A percentile compares a stretch with the other conserved stretches of the same genome.
These are phyloP conservation scores for Juncus effusus DNA, from an alignment of 176 grass and related monocot genomes.

Conservation along the genomic window DNA sequence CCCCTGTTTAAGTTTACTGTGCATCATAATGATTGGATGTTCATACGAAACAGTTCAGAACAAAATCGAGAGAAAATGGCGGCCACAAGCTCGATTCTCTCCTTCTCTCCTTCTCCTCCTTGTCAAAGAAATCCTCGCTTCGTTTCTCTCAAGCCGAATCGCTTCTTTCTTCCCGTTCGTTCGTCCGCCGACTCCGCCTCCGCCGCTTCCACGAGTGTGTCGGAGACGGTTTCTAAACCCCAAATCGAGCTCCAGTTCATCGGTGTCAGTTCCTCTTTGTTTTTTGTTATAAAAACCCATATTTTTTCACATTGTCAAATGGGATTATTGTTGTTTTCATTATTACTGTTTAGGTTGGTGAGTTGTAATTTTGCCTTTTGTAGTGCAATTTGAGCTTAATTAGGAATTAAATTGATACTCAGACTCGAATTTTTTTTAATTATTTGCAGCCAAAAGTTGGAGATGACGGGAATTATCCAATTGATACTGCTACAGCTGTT, in stretches of 20 bases:
- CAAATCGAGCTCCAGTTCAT: constrained; percentile 82
- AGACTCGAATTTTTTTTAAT: not conserved
- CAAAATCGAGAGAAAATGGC: constrained; percentile 42
- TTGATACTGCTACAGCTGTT: constrained; percentile 43
- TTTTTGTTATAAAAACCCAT: not conserved
- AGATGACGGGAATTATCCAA: constrained; percentile 53
- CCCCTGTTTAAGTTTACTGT: too few species aligned
- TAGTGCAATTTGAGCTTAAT: too few species aligned
- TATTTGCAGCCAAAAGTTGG: constrained; percentile 52
- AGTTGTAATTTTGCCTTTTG: not conserved
- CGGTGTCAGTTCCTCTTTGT: constrained; percentile 32
- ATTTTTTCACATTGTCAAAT: too few species aligned
- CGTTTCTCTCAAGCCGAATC: constrained; percentile 12
- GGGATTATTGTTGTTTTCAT: not conserved
- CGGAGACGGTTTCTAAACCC: constrained; percentile 41
- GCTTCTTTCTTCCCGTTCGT: not conserved
- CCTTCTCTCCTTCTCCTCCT: constrained; percentile 21
- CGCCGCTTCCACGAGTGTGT: constrained; percentile 36
- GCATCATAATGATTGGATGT: too few species aligned
- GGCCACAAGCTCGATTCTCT: constrained; percentile 48
- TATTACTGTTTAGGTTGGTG: not conserved
- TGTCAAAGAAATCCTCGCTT: not conserved
- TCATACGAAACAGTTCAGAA: not conserved
- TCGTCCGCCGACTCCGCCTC: constrained; percentile 20
- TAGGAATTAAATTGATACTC: too few species aligned